A percentile compares a stretch with the other conserved stretches of the same genome.
Evolutionary conservation across 1,284 basidiomycete species (phyloP).

Genomic region (Ceratorhiza oryzae-sativae): DNA sequence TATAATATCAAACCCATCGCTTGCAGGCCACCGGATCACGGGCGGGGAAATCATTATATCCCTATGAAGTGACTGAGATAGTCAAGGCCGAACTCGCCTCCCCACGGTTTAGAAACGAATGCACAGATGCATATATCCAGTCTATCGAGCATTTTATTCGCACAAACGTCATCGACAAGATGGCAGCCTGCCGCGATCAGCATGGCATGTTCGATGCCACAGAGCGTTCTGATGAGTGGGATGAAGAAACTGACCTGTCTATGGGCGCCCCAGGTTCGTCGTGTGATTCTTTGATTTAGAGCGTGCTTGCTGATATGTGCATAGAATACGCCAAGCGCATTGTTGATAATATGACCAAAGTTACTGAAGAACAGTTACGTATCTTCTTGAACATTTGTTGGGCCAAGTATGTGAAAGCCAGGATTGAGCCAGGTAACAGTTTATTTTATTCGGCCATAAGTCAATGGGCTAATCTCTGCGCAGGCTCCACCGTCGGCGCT

Average conservation of each 20-base stretch:
- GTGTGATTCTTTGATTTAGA: background rate
- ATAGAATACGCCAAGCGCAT: conserved; percentile 58
- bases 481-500: conserved; percentile 95
- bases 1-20: background rate
- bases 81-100: conserved; percentile 70
- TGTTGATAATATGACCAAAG: conserved; percentile 90
- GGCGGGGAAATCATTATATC: conserved; percentile 72
- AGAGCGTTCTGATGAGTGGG: conserved; percentile 78
- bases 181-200: conserved; percentile 73
- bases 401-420: conserved; percentile 90
- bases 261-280: conserved; percentile 73
- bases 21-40: conserved; percentile 69
- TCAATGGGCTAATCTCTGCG: too few relatives aligned
- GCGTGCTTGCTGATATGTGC: background rate
- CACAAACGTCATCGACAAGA: conserved; percentile 69
- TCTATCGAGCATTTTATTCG: conserved; percentile 76
- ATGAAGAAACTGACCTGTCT: conserved; percentile 77
- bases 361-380: conserved; percentile 81
- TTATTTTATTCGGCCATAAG: too few relatives aligned
- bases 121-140: conserved; percentile 78
- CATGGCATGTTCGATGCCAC: conserved; percentile 88
- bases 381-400: conserved; percentile 88
- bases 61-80: conserved; percentile 85
- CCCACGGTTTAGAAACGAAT: conserved; percentile 69
- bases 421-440: conserved; percentile 94